Percentiles rank a stretch among this genome's conserved stretches.
Conservation (phyloP, 1,284 basidiomycete genomes). For the Sporisorium sorghi region DNA sequence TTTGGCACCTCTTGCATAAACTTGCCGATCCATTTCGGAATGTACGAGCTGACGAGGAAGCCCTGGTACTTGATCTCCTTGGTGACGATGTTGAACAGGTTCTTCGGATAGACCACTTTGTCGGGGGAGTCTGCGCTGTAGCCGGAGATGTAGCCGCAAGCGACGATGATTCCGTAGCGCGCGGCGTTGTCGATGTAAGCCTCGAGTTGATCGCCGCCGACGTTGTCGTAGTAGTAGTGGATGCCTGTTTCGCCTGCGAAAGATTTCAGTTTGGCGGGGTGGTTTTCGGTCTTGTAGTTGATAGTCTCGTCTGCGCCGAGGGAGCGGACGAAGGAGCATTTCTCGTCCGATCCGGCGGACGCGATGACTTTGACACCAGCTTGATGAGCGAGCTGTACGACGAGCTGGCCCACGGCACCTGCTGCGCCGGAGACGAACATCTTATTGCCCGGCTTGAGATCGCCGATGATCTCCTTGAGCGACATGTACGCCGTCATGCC, state of each 20-base stretch:
- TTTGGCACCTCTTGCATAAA: conserved; percentile 44
- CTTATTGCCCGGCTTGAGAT: conserved; percentile 52
- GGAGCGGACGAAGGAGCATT: conserved; percentile 84
- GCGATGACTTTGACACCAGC: conserved; percentile 79
- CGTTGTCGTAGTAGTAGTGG: conserved; percentile 59
- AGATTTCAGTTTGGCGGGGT: conserved; percentile 68
- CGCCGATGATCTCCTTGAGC: conserved; percentile 59
- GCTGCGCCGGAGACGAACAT: conserved; percentile 63
- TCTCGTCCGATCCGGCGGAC: conserved; percentile 82
- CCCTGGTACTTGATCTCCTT: conserved; percentile 52
- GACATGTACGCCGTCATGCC: conserved; percentile 68
- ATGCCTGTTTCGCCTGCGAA: conserved; percentile 51
- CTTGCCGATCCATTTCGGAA: conserved; percentile 40
- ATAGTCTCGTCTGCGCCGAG: conserved; percentile 85
- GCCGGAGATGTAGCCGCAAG: conserved; percentile 52
- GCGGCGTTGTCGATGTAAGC: conserved; percentile 49
- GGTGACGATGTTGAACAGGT: conserved; percentile 51
- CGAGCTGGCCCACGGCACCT: conserved; percentile 69
- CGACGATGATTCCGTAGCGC: conserved; percentile 52
- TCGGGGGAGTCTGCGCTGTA: conserved; percentile 54
- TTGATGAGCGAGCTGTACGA: conserved; percentile 73
- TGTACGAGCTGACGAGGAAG: conserved; percentile 39
- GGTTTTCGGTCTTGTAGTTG: conserved; percentile 81
- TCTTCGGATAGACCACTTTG: conserved; percentile 48
- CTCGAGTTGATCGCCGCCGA: conserved; percentile 56